Evolutionary conservation across 768 basidiomycete species (phyloP), one percentile per base, ranked within the genome.

Genomic region (Jaapia argillacea): DNA sequence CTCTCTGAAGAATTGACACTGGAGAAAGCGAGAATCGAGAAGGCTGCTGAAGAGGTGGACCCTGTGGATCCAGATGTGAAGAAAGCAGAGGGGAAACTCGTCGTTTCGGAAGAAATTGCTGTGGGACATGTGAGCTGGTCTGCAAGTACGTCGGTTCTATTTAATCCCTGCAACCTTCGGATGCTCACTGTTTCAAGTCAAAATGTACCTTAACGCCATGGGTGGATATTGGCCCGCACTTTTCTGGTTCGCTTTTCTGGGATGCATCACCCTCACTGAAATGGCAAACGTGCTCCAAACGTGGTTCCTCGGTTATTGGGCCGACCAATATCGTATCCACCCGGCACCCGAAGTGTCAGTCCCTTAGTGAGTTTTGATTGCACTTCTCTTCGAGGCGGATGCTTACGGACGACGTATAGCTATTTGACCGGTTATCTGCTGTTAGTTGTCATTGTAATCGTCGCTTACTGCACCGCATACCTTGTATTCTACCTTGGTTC

Each of bases 211-310:
- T 16, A 33, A 10, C 10, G 31, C 31, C 10, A 23, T 56, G n/a
- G 54, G 55, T n/a, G 61, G 63, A 12, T 50, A 44, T 4, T 45
- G 48, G 40, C 36, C 36, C 16, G 21, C 54, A 42, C 61, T 55
- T 43, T 61, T 64, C 59, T 41, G 74, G 67, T 27, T 42, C 12
- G n/a, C n/a, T n/a, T n/a, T n/a, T n/a, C n/a, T n/a, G n/a, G n/a
- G n/a, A n/a, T n/a, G n/a, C n/a, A n/a, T n/a, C n/a, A n/a, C n/a
- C n/a, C n/a, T n/a, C n/a, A n/a, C n/a, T n/a, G n/a, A n/a, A n/a
- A n/a, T n/a, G n/a, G n/a, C n/a, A n/a, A 10, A 33, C 31, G 16
- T 33, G 10, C 16, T 10, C 31, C 31, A 33, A 16, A 10, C 31
- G 31, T 33, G 10, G 10, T 33, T 33, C 31, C 31, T 33, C 31